phyloP scores from a whole-genome alignment of 148 eudicot species.

The Rhododendron williamsianum region DNA sequence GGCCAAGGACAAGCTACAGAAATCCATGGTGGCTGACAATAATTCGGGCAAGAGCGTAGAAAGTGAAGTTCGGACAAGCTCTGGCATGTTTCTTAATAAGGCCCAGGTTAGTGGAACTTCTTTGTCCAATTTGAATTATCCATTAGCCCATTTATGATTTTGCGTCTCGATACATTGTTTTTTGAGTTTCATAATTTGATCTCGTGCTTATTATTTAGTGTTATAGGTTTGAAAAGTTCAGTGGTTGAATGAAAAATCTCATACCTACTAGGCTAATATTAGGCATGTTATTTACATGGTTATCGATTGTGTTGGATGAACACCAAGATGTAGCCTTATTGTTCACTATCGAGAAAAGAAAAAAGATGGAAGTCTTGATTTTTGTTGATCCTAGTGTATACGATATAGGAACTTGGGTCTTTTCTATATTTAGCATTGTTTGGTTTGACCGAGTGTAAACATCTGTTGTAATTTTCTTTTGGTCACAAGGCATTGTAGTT shows the following conservation, averaged over 20 bases:
- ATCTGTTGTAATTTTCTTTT: not conserved
- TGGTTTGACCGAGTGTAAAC: not conserved
- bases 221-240: not conserved
- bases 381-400: not conserved
- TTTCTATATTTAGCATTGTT: not conserved
- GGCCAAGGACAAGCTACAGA: constrained; percentile 79
- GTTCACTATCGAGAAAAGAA: not conserved
- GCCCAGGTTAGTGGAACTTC: constrained; percentile 49
- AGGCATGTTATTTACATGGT: not conserved
- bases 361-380: not conserved
- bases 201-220: not conserved
- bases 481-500: not conserved
- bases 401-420: not conserved
- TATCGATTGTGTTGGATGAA: not conserved
- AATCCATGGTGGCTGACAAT: constrained; percentile 88
- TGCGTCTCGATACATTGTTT: not conserved
- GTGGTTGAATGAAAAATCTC: not conserved
- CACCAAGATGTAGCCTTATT: not conserved
- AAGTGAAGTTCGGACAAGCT: constrained; percentile 76
- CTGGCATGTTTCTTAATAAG: constrained; percentile 71
- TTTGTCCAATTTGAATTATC: not conserved
- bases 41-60: constrained; percentile 66
- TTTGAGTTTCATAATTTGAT: not conserved
- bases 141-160: no score
- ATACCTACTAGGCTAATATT: not conserved